Base-by-base conservation (phyloP, 331 rosid genomes). In the Phaseolus coccineus region DNA sequence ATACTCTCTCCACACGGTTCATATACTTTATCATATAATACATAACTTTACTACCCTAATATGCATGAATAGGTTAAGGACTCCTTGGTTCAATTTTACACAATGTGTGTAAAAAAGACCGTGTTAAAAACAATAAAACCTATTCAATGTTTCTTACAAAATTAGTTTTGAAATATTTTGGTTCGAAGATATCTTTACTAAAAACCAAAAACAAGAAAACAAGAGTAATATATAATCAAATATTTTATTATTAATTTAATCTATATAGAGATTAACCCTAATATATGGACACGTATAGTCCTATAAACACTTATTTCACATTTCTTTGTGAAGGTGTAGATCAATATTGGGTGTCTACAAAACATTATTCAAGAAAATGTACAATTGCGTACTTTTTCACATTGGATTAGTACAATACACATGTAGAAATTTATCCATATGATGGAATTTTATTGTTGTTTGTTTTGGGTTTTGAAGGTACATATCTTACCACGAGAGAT, bases 401-500 rank as follows among this genome's bases (percentile, higher is more conserved):
- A 40, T 15, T 42, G 3, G 6, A 58, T 27, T 15, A 25, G 30
- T 24, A 35, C 33, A 50, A 55, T 19, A 22, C 19, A 50, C 22
- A 55, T 3, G 39, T 8, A 42, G 44, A 14, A 70, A n/a, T 50
- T 50, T 71, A 37, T 51, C 13, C 42, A 58, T 33, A 47, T 58
- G 13, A 70, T 79, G 28, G 88, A 93, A 4, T 28, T 27, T 59
- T 48, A n/a, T 63, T 71, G 0, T 15, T 8, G 46, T 44, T 40
- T 2, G 3, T 40, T 40, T 16, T 10, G 19, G 39, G 46, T 46
- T 66, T 47, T 40, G 63, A 74, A 96, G 99, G 99, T 96, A 74
- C 99, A 96, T 88, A 84, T 96, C 80, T 89, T 96, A 71, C 99
- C 99, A 88, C 88, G 87, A 84, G 97, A 96, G 92, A 90, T 96